Base-by-base conservation (phyloP, 177 flowering plant species). In the Vitis hybrid region DNA sequence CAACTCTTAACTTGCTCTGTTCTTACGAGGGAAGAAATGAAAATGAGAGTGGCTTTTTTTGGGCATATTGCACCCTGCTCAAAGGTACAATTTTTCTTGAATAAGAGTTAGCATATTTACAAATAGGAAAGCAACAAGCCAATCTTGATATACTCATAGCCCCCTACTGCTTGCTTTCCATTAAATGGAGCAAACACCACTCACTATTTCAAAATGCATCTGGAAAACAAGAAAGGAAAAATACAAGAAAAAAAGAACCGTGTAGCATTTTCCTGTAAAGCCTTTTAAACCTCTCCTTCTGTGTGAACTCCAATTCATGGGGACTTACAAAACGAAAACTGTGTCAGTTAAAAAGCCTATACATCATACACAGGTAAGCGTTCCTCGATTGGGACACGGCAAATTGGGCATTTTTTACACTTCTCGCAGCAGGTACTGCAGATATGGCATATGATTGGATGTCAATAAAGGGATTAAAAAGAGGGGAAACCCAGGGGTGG, bases 341-440 rank as follows among this genome's bases (percentile, higher is more conserved):
- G 56, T 18, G 49, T 21, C 21, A 58, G 72, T 71, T 53, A 50
- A 6, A 4, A 69, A 41, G 24, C 10, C 80, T 89, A 91, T 77
- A 90, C 95, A 83, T 93, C 95, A 80, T 90, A 91, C 76, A 94
- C 98, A 71, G 91, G 88, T 64, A 92, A 73, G 12, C 91, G 85
- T 73, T 94, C 97, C 74, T 90, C 93, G 2, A 91, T 83, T 35
- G 82, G 57, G 46, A 87, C 84, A 20, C 97, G 90, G 71, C 97
- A 94, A 65, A 92, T 81, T 10, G 98, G 97, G 75, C 97, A 94
- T 63, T 82, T 90, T 73, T 80, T 84, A 78, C 98, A 94, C 79
- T 88, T 94, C 67, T 81, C 94, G 62, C 82, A 85, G 84, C 98
- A 94, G 72, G 77, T 8, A 66, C 97, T 92, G 91, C 73, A 82